Evolutionary conservation across 1,284 basidiomycete species (phyloP).

Genomic region (Apiotrichum akiyoshidainum): DNA sequence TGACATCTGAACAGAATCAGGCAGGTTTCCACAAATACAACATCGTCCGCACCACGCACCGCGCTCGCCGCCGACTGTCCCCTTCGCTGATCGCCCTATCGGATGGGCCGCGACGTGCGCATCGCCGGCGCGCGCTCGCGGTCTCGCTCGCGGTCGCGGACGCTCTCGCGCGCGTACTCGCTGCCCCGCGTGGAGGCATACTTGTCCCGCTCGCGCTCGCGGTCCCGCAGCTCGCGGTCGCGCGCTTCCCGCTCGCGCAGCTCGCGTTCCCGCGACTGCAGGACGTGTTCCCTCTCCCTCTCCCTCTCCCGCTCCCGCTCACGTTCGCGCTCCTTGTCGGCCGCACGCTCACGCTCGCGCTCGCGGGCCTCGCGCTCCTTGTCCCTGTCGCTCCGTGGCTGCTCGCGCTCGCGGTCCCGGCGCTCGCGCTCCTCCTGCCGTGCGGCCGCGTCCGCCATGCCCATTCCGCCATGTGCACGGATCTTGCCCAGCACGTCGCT

Average conservation of each 20-base stretch:
- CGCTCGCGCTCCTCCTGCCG: slow-evolving; percentile 12
- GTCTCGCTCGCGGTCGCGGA: too few relatives aligned
- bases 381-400: neutral
- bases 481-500: slow-evolving; percentile 38
- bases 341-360: neutral
- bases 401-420: neutral
- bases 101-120: too few relatives aligned
- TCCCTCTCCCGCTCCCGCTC: too few relatives aligned
- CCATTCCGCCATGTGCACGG: slow-evolving; percentile 21
- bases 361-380: slow-evolving; percentile 1
- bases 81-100: too few relatives aligned
- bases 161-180: too few relatives aligned
- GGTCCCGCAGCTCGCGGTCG: neutral
- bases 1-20: too few relatives aligned
- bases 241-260: neutral
- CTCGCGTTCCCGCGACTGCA: neutral
- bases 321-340: neutral
- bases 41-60: too few relatives aligned
- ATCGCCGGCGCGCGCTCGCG: too few relatives aligned
- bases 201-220: neutral
- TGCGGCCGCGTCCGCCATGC: slow-evolving; percentile 4
- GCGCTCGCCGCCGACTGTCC: too few relatives aligned
- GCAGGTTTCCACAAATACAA: too few relatives aligned
- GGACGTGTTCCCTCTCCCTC: neutral
- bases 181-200: neutral